These are phyloP conservation scores for Termitomyces sp. DNA, from an alignment of 768 basidiomycete species.

Conservation along the genomic window DNA sequence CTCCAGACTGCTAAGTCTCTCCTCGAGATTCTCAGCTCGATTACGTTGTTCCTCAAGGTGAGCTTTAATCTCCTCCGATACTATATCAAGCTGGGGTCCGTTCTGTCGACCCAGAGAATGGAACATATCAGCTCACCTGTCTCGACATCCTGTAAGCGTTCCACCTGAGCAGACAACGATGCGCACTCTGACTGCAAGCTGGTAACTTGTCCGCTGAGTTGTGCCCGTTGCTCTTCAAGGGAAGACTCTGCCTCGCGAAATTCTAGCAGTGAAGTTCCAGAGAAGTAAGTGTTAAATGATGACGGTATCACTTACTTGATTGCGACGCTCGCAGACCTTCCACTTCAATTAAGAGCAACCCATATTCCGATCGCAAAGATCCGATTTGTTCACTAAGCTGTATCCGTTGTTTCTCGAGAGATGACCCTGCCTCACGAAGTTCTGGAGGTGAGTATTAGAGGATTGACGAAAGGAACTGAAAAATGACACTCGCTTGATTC, in stretches of 20 bases:
- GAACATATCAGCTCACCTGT: conserved; percentile 19
- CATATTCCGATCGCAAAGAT: conserved; percentile 21
- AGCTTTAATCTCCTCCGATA: conserved; percentile 25
- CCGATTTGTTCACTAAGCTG: conserved; percentile 9
- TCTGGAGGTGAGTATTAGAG: background rate
- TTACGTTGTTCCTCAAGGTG: conserved; percentile 27
- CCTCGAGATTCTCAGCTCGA: conserved; percentile 23
- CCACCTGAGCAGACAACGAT: conserved; percentile 21
- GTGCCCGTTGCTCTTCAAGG: conserved; percentile 18
- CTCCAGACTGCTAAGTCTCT: conserved; percentile 23
- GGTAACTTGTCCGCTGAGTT: conserved; percentile 8
- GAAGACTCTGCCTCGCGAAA: background rate
- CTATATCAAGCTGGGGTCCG: conserved; percentile 13
- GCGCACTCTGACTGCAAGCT: conserved; percentile 21
- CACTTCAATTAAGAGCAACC: conserved; percentile 21
- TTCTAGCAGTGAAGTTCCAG: background rate
- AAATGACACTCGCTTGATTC: conserved; percentile 6
- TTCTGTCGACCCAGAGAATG: background rate
- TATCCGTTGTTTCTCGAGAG: conserved; percentile 17
- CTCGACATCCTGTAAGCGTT: conserved; percentile 24
- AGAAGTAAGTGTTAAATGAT: background rate
- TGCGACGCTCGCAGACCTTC: conserved; percentile 16
- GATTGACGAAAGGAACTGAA: background rate
- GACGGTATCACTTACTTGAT: background rate
- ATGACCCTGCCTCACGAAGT: background rate